Evolutionary conservation across 345 rosid species (phyloP).

Genomic region (Brassica juncea): DNA sequence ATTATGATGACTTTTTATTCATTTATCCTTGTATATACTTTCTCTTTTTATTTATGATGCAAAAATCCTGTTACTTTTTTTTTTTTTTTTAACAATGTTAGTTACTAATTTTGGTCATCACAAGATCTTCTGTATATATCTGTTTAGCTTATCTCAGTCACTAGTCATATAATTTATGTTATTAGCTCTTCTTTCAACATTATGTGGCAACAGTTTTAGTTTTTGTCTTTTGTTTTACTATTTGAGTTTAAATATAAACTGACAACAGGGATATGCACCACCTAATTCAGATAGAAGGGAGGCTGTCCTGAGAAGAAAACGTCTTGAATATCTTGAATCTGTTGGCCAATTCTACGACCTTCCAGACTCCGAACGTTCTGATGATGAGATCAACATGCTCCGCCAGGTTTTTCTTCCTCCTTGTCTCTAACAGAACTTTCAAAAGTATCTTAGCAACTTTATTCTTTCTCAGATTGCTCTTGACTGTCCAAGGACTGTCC

Average conservation of each 20-base stretch:
- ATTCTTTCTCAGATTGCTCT: conserved; percentile 73
- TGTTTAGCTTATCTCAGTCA: conserved; percentile 1
- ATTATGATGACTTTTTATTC: neutral
- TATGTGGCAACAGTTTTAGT: conserved; percentile 6
- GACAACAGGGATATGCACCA: conserved; percentile 99
- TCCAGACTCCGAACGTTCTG: conserved; percentile 91
- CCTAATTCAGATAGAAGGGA: conserved; percentile 99
- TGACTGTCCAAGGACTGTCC: conserved; percentile 98
- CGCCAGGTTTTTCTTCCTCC: conserved; percentile 60
- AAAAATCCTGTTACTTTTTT: neutral
- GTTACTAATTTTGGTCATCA: neutral
- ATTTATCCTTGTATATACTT: neutral
- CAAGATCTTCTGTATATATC: neutral
- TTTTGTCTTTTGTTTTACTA: neutral
- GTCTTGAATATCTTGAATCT: conserved; percentile 90
- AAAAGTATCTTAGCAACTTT: conserved; percentile 11
- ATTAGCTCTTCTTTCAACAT: neutral
- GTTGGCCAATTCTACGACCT: conserved; percentile 93
- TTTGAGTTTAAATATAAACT: conserved; percentile 67
- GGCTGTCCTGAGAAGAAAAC: conserved; percentile 83
- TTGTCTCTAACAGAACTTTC: neutral
- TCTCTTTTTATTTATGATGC: neutral
- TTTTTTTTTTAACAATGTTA: neutral
- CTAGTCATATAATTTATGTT: neutral
- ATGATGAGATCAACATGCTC: conserved; percentile 96